Base-by-base conservation (phyloP, 345 rosid genomes). In the Eucalyptus lansdowneana region DNA sequence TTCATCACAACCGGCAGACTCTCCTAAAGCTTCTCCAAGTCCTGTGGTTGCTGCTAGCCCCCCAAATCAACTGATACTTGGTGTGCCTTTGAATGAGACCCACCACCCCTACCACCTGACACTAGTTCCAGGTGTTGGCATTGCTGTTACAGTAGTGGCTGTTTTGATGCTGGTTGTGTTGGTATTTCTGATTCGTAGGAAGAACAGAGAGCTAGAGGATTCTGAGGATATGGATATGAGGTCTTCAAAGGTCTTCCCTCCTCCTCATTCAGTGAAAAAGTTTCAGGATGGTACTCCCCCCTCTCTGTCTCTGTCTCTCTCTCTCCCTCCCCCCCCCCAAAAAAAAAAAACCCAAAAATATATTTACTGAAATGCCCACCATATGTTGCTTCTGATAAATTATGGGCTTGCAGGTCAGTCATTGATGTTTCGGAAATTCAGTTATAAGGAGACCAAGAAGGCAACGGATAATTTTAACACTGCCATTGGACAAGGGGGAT, bases 401-500 rank as follows among this genome's bases (percentile, higher is more conserved):
- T 19, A 58, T 69, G 50, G 89, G 15, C 29, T 51, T 94, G 93
- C 90, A 97, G 99, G 98, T 86, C 91, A 90, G 88, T 87, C 94
- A 8, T 94, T 93, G 88, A 94, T 94, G 95, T 95, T 97, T 86
- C 94, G 56, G 87, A 96, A 95, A 90, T 98, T 94, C 92, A 94
- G 96, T 92, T 98, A 94, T 92, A 96, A 89, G 94, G 98, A 98
- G 90, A 95, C 94, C 47, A 95, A 94, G 92, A 98, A 93, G 92
- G 97, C 98, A 34, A 98, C 99, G 8, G 94, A 94, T 80, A 95
- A 91, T 92, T 98, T 98, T 90, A 94, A 87, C 87, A 91, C 93
- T 12, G 86, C 95, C 67, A 93, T 98, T 91, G 99, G 99, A 88
- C 93, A 92, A 87, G 99, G 99, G 67, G 99, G 99, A 8, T 98